phyloP scores from a whole-genome alignment of 2,329 filamentous ascomycete species.

The Epichloe amarillans region DNA sequence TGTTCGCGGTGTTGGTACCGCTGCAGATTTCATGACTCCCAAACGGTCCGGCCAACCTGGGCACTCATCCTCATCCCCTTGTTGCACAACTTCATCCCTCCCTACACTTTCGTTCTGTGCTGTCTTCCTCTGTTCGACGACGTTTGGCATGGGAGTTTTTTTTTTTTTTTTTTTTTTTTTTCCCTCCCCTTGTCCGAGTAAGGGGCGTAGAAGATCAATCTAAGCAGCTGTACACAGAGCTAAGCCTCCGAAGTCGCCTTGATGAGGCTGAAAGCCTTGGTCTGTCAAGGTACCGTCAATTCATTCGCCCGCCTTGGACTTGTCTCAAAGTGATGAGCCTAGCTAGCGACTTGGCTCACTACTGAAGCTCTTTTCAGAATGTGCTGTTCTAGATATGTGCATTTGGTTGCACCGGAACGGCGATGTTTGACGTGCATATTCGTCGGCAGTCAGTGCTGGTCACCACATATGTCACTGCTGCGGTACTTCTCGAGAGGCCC shows the following conservation, averaged over 20 bases:
- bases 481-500: background rate
- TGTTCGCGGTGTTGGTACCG: slow-evolving; percentile 1
- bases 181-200: too few species aligned
- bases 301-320: background rate
- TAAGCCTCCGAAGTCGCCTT: background rate
- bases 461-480: slow-evolving; percentile 8
- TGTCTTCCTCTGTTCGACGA: background rate
- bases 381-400: background rate
- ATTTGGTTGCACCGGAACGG: background rate
- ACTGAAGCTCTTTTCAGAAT: background rate
- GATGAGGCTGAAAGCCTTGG: background rate
- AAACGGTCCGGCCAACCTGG: background rate
- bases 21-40: slow-evolving; percentile 4
- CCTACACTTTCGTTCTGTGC: background rate
- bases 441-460: slow-evolving; percentile 9
- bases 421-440: slow-evolving; percentile 7
- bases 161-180: too few species aligned
- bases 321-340: background rate
- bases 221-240: background rate
- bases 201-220: background rate
- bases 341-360: background rate
- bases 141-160: too few species aligned
- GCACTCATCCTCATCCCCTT: background rate
- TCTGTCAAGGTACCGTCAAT: background rate
- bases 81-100: background rate